A percentile compares a stretch with the other conserved stretches of the same genome.
Conservation (phyloP, 305 asterid genomes). For the Euphrasia arctica region DNA sequence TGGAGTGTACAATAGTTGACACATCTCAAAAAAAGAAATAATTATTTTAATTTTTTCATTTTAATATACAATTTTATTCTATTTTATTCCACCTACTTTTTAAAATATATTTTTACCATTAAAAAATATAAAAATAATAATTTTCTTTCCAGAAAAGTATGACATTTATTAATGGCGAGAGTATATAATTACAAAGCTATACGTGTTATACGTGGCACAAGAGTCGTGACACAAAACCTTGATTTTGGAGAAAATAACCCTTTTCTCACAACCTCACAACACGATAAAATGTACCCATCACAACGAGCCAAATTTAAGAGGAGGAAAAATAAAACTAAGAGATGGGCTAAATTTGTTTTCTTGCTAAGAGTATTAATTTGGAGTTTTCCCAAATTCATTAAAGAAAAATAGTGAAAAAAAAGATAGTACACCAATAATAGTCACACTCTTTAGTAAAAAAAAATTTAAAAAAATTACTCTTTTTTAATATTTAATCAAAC, state of each 20-base stretch:
- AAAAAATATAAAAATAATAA: no score
- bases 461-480: no score
- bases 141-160: no score
- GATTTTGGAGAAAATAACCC: constrained; percentile 25
- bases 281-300: constrained; percentile 31
- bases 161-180: no score
- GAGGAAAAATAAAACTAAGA: constrained; percentile 1
- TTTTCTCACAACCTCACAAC: constrained; percentile 17
- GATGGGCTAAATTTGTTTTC: constrained; percentile 48
- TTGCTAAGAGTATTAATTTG: constrained; percentile 27
- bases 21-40: no score
- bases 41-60: no score
- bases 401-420: background rate
- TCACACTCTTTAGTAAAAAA: no score
- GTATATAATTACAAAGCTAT: background rate
- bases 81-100: no score
- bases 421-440: background rate
- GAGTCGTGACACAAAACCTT: constrained; percentile 19
- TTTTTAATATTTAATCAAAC: no score
- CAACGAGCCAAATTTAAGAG: constrained; percentile 3
- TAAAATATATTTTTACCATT: no score
- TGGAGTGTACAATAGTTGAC: no score
- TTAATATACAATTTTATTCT: no score
- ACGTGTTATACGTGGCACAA: background rate
- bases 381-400: background rate